These are phyloP conservation scores for Aegilops bicornis DNA, from an alignment of 176 grass and related monocot genomes.

Conservation along the genomic window DNA sequence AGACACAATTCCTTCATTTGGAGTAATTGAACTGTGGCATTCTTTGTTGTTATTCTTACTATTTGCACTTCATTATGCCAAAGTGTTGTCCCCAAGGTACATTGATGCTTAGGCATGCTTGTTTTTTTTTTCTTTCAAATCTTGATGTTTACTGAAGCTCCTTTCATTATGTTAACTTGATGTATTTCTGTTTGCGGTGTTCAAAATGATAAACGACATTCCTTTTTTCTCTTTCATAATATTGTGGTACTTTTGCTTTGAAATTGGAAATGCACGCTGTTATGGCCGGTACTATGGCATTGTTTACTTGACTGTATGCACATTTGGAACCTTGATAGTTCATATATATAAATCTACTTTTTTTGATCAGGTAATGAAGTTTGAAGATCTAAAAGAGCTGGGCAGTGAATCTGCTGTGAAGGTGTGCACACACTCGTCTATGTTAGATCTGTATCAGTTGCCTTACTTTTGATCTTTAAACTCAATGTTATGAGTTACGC, in stretches of 20 bases:
- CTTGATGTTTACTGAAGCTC: background rate
- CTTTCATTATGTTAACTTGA: background rate
- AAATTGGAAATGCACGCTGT: background rate
- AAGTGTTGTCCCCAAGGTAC: background rate
- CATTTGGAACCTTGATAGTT: conserved; percentile 12
- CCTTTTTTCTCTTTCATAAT: background rate
- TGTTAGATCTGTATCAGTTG: background rate
- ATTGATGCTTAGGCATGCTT: background rate
- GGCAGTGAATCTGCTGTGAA: conserved; percentile 86
- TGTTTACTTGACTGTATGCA: background rate
- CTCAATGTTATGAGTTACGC: background rate
- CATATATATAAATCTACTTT: conserved; percentile 4
- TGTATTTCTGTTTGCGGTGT: background rate
- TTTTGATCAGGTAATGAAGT: conserved; percentile 90
- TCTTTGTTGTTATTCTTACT: too few species aligned
- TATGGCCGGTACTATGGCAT: background rate
- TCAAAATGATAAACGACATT: background rate
- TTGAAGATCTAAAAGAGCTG: conserved; percentile 94
- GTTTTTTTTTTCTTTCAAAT: background rate
- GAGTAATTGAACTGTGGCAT: too few species aligned
- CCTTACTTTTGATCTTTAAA: background rate
- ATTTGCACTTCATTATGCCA: too few species aligned
- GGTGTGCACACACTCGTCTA: conserved; percentile 22
- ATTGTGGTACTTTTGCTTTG: background rate
- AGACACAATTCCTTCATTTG: too few species aligned